Evolutionary conservation across 768 basidiomycete species (phyloP).

Genomic region (Leucosporidium scottii): DNA sequence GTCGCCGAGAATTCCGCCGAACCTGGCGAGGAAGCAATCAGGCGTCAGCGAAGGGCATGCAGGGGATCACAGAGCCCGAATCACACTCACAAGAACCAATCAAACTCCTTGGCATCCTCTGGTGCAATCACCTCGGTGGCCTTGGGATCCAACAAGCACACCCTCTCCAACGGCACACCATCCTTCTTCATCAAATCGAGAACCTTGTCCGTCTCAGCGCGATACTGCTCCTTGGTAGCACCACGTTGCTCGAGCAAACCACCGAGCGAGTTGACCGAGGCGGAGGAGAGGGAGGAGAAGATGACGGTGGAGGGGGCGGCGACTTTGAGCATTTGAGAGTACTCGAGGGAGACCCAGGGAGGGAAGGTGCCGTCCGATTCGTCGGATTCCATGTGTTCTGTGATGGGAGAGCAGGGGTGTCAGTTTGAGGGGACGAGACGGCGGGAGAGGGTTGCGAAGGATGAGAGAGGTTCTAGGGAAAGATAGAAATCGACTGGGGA

Average conservation of each 20-base stretch:
- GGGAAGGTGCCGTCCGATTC: slow-evolving; percentile 59
- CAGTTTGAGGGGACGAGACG: too few relatives aligned
- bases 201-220: slow-evolving; percentile 53
- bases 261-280: slow-evolving; percentile 56
- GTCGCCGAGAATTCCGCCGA: slow-evolving; percentile 59
- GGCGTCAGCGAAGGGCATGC: not conserved
- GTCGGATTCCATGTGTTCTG: slow-evolving; percentile 95
- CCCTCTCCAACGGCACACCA: slow-evolving; percentile 50
- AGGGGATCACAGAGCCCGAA: slow-evolving; percentile 46
- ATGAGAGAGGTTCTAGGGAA: too few relatives aligned
- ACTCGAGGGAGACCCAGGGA: slow-evolving; percentile 87
- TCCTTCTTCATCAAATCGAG: slow-evolving; percentile 52
- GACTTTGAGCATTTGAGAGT: slow-evolving; percentile 40
- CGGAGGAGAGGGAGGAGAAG: slow-evolving; percentile 79
- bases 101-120: slow-evolving; percentile 67
- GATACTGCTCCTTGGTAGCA: slow-evolving; percentile 43
- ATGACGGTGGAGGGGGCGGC: slow-evolving; percentile 60
- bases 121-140: slow-evolving; percentile 63
- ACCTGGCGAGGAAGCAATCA: slow-evolving; percentile 1
- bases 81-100: slow-evolving; percentile 63
- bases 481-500: not conserved
- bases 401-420: not conserved
- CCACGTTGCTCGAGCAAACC: slow-evolving; percentile 19
- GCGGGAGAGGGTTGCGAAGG: not conserved
- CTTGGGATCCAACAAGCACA: slow-evolving; percentile 92